Evolutionary conservation across 345 rosid genomes (phyloP).

Genomic region (Lenwebbia sp.): DNA sequence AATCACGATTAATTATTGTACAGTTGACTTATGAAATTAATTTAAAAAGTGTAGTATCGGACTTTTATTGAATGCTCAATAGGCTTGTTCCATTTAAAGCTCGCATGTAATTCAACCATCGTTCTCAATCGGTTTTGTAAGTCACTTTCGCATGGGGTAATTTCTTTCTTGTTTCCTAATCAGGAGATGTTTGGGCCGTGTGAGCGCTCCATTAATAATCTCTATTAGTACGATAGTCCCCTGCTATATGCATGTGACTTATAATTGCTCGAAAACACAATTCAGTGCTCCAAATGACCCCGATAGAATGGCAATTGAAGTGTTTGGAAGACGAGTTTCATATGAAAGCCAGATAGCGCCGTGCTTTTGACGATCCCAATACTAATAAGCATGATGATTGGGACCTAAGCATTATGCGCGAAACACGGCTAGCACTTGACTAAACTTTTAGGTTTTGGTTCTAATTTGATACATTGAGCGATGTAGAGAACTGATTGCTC

Average conservation of each 20-base stretch:
- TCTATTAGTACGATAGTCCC: background rate
- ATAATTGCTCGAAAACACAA: background rate
- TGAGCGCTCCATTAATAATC: background rate
- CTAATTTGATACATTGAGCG: background rate
- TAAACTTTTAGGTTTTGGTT: background rate
- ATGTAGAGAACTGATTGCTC: background rate
- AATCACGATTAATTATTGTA: background rate
- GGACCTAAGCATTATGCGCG: background rate
- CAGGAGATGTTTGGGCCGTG: background rate
- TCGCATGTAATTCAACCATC: background rate
- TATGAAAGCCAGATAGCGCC: background rate
- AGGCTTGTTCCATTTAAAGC: background rate
- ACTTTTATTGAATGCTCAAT: background rate
- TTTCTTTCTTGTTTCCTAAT: background rate
- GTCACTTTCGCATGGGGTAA: background rate
- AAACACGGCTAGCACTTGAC: background rate
- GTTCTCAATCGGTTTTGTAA: background rate
- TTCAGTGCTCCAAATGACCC: background rate
- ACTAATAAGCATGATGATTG: background rate
- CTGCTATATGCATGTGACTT: background rate
- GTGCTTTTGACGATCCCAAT: rapidly evolving
- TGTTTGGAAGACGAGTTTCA: background rate
- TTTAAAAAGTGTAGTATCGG: background rate
- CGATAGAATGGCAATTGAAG: background rate
- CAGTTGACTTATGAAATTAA: background rate